phyloP scores from a whole-genome alignment of 2,329 filamentous ascomycete species.

The Talaromyces sp. region DNA sequence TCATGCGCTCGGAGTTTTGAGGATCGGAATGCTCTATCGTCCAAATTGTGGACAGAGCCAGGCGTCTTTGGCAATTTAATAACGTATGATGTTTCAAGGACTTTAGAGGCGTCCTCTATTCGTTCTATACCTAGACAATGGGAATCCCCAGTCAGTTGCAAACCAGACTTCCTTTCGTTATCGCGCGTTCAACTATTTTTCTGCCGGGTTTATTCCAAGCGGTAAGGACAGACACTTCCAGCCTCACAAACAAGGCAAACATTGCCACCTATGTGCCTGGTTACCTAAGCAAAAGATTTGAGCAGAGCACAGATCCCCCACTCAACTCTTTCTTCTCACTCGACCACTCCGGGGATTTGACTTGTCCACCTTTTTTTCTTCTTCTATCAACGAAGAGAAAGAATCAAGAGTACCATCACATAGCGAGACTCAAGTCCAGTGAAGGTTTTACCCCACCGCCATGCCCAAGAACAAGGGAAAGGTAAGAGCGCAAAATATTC shows the following conservation, averaged over 20 bases:
- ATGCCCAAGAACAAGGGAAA: constrained; percentile 99
- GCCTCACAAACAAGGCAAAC: constrained; percentile 12
- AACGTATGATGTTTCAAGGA: neutral
- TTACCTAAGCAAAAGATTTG: constrained; percentile 29
- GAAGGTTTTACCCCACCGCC: constrained; percentile 44
- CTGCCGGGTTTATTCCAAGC: neutral
- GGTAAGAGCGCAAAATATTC: constrained; percentile 57
- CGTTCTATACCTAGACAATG: neutral
- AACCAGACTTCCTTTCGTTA: neutral
- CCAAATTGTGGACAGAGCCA: neutral
- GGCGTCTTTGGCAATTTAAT: neutral
- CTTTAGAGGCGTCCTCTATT: neutral
- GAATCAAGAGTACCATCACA: constrained; percentile 9
- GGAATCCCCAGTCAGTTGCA: neutral
- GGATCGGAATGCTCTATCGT: neutral
- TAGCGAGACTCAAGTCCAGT: constrained; percentile 25
- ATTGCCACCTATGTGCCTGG: constrained; percentile 27
- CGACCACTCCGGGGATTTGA: constrained; percentile 16
- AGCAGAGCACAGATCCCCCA: constrained; percentile 21
- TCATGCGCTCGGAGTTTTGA: neutral
- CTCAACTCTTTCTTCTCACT: constrained; percentile 18
- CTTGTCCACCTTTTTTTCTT: constrained; percentile 16
- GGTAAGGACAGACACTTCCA: neutral
- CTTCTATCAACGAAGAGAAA: constrained; percentile 16
- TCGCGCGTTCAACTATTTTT: constrained; percentile 4